A percentile compares a stretch with the other conserved stretches of the same genome.
These are phyloP conservation scores for Phytophthora pinifolia DNA, from an alignment of 352 stramenopile genomes.

Conservation along the genomic window DNA sequence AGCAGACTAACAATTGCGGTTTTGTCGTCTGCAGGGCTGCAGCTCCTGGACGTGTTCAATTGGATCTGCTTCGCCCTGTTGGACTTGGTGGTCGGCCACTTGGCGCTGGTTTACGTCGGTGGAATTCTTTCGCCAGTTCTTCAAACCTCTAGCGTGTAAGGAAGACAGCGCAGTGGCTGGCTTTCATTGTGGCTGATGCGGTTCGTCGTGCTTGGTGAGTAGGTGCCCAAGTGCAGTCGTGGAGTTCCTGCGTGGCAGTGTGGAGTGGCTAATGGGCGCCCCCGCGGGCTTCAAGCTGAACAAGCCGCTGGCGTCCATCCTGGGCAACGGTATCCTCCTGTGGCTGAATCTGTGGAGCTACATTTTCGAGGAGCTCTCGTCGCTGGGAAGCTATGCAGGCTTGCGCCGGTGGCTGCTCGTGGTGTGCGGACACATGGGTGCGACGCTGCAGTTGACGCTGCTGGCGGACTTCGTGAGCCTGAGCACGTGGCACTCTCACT, in stretches of 20 bases:
- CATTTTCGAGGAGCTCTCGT: conserved; percentile 33
- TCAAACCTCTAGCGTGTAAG: conserved; percentile 21
- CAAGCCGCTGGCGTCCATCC: conserved; percentile 80
- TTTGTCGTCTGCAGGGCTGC: conserved; percentile 19
- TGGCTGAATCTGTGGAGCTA: conserved; percentile 81
- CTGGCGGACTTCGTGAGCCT: conserved; percentile 75
- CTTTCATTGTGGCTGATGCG: neutral
- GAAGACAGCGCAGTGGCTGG: neutral
- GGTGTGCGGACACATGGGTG: conserved; percentile 37
- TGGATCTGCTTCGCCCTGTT: conserved; percentile 34
- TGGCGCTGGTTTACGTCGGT: conserved; percentile 17
- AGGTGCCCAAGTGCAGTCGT: conserved; percentile 42
- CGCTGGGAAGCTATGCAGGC: neutral
- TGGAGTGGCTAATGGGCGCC: conserved; percentile 75
- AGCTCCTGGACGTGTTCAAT: conserved; percentile 36
- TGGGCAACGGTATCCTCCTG: conserved; percentile 82
- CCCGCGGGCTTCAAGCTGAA: conserved; percentile 90
- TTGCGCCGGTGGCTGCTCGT: conserved; percentile 14
- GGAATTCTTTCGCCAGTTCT: conserved; percentile 11
- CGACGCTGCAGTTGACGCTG: conserved; percentile 74
- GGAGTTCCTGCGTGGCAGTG: conserved; percentile 47
- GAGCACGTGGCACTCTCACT: conserved; percentile 84
- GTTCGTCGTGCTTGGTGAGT: neutral
- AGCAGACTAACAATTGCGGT: neutral
- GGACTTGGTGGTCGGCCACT: conserved; percentile 31